These are phyloP conservation scores for Schizosaccharomyces versatilis DNA, from an alignment of 1,139 yeast genomes.

Conservation along the genomic window DNA sequence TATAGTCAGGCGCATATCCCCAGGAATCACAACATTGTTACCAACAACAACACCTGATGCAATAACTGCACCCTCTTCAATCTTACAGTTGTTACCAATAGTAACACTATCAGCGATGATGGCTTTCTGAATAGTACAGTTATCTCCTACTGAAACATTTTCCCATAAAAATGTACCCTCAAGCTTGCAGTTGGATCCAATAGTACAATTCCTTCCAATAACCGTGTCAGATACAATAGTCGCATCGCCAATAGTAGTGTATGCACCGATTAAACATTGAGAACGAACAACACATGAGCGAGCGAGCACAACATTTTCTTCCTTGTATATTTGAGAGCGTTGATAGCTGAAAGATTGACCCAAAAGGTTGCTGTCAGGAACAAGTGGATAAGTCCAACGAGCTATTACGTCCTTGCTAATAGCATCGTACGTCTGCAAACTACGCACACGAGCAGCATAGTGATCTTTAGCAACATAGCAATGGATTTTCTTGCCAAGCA, in stretches of 20 bases:
- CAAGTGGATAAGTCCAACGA: conserved; percentile 81
- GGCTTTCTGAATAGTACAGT: conserved; percentile 33
- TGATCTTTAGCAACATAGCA: conserved; percentile 55
- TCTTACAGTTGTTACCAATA: conserved; percentile 29
- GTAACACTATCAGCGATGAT: conserved; percentile 46
- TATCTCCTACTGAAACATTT: conserved; percentile 47
- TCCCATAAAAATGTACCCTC: conserved; percentile 75
- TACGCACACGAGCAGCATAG: conserved; percentile 84
- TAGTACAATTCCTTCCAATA: conserved; percentile 64
- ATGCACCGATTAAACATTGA: conserved; percentile 41
- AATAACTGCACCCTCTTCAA: conserved; percentile 55
- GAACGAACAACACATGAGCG: conserved; percentile 83
- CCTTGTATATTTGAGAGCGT: conserved; percentile 64
- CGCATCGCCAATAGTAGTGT: conserved; percentile 29
- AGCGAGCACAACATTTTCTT: conserved; percentile 59
- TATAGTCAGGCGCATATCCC: not conserved
- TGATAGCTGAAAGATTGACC: conserved; percentile 59
- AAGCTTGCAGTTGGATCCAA: conserved; percentile 55
- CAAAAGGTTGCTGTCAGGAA: conserved; percentile 62
- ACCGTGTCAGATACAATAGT: conserved; percentile 40
- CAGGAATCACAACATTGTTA: conserved; percentile 13
- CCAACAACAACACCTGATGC: conserved; percentile 46
- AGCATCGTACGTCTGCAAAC: conserved; percentile 81
- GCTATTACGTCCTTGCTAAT: conserved; percentile 65
- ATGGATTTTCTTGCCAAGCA: conserved; percentile 74